Evolutionary conservation across 129 eudicot genomes (phyloP).

Genomic region (Artemisia tridentata): DNA sequence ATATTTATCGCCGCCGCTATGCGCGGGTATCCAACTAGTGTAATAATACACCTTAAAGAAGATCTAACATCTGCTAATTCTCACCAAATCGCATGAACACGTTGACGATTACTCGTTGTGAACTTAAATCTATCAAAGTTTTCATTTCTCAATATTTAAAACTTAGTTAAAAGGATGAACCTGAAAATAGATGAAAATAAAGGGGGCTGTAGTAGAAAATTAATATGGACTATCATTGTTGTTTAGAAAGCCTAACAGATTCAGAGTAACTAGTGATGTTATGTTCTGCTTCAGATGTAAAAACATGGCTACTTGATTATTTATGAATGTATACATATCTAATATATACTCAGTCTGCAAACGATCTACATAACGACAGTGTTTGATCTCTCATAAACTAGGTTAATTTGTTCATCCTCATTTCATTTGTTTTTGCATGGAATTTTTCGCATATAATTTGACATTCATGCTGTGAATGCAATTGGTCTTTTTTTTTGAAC

Average conservation of each 20-base stretch:
- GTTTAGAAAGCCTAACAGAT: conserved; percentile 25
- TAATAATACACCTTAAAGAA: too few species aligned
- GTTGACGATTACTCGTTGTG: too few species aligned
- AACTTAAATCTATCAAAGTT: too few species aligned
- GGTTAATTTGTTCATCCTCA: conserved; percentile 15
- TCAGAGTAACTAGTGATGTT: conserved; percentile 13
- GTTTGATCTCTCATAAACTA: conserved; percentile 19
- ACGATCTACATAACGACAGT: background rate
- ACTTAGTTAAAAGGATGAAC: background rate
- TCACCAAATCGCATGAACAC: too few species aligned
- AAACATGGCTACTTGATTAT: background rate
- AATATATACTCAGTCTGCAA: conserved; percentile 2
- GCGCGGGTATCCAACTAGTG: too few species aligned
- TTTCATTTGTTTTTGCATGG: background rate
- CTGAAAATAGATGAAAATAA: background rate
- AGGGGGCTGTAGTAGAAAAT: conserved; percentile 16
- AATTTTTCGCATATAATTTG: background rate
- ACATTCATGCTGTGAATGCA: too few species aligned
- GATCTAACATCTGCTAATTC: too few species aligned
- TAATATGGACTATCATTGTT: background rate
- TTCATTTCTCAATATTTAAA: too few species aligned
- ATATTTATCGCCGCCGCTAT: too few species aligned
- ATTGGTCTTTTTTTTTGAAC: background rate
- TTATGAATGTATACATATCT: background rate
- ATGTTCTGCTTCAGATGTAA: conserved; percentile 20